phyloP scores from a whole-genome alignment of 2,329 filamentous ascomycete species.

The Camptophora hylomeconis region DNA sequence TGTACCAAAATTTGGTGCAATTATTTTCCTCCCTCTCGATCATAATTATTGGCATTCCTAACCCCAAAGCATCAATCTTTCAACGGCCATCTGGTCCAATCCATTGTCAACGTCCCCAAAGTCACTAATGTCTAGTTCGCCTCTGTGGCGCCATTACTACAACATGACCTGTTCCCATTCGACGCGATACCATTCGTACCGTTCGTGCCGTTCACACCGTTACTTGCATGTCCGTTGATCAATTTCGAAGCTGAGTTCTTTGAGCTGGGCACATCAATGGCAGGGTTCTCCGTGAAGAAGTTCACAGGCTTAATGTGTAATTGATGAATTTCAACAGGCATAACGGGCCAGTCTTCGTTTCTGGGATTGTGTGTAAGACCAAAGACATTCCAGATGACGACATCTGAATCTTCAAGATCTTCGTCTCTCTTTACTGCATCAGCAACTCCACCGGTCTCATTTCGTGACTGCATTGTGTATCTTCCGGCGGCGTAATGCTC shows the following conservation, averaged over 20 bases:
- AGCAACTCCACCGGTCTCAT: constrained; percentile 31
- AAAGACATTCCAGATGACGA: constrained; percentile 39
- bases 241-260: constrained; percentile 21
- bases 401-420: constrained; percentile 30
- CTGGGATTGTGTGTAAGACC: constrained; percentile 39
- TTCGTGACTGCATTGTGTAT: constrained; percentile 33
- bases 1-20: too few species aligned
- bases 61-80: too few species aligned
- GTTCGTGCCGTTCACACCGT: constrained; percentile 6
- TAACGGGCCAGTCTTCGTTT: constrained; percentile 39
- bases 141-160: too few species aligned
- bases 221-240: constrained; percentile 8
- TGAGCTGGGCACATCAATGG: constrained; percentile 38
- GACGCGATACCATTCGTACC: neutral
- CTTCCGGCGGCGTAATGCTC: constrained; percentile 37
- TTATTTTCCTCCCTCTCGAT: too few species aligned
- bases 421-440: constrained; percentile 33
- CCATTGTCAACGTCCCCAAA: constrained; percentile 1
- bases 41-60: too few species aligned
- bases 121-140: too few species aligned
- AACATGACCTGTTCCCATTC: constrained; percentile 4
- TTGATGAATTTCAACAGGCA: constrained; percentile 36
- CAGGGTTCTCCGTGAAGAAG: constrained; percentile 41
- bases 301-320: constrained; percentile 37
- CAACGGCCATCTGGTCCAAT: too few species aligned